phyloP scores from a whole-genome alignment of 768 basidiomycete species.

The Pisolithus sp. region DNA sequence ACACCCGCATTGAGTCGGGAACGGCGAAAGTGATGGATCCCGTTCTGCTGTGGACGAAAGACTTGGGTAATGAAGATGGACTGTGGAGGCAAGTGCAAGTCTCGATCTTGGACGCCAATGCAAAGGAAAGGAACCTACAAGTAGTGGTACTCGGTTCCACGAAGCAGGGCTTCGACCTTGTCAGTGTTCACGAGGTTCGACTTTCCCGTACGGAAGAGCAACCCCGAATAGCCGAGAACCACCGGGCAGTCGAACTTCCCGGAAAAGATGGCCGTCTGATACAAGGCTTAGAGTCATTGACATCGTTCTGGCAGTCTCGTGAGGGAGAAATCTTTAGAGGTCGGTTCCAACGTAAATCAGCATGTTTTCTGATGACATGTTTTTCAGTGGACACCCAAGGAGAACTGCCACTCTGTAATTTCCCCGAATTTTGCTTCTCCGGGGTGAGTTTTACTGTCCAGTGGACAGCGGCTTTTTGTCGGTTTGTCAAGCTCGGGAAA shows the following conservation, averaged over 20 bases:
- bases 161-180: conserved; percentile 26
- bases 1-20: conserved; percentile 54
- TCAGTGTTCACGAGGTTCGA: conserved; percentile 22
- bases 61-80: conserved; percentile 7
- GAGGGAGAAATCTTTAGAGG: conserved; percentile 46
- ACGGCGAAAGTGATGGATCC: conserved; percentile 58
- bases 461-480: conserved; percentile 37
- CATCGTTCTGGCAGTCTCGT: conserved; percentile 37
- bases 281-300: conserved; percentile 6
- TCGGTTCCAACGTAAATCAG: conserved; percentile 13
- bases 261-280: conserved; percentile 45
- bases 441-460: conserved; percentile 24
- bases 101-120: conserved; percentile 9
- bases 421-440: conserved; percentile 58
- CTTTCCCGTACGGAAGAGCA: background rate
- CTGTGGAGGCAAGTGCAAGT: conserved; percentile 31
- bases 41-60: conserved; percentile 28
- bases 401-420: conserved; percentile 26
- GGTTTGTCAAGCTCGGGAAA: conserved; percentile 65
- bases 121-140: conserved; percentile 3
- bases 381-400: conserved; percentile 17
- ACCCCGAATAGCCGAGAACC: conserved; percentile 1
- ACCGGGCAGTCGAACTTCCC: conserved; percentile 22
- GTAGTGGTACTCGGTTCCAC: conserved; percentile 38
- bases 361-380: background rate